Percentiles rank a stretch among this genome's conserved stretches.
These are phyloP conservation scores for Colletotrichum sp. DNA, from an alignment of 2,329 filamentous ascomycete species.

Conservation along the genomic window DNA sequence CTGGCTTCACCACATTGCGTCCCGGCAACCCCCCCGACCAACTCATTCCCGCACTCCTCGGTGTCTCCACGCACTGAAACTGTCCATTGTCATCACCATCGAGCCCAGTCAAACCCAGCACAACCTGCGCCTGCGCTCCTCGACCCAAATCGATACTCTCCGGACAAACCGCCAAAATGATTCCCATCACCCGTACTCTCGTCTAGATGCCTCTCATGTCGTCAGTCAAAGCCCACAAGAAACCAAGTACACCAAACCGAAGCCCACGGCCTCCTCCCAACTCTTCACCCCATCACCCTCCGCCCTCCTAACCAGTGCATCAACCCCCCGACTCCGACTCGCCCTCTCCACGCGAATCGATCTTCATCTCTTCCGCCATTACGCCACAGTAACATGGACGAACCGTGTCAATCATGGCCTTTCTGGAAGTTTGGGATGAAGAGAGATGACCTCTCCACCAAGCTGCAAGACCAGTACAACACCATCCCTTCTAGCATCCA, in stretches of 20 bases:
- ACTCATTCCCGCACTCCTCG: conserved; percentile 19
- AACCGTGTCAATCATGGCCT: conserved; percentile 58
- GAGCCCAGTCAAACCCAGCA: background rate
- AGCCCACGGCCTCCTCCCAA: conserved; percentile 9
- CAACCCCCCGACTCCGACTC: background rate
- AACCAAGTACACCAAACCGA: background rate
- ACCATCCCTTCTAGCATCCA: conserved; percentile 61
- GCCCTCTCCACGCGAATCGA: background rate
- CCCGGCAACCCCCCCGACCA: conserved; percentile 17
- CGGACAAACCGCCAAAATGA: background rate
- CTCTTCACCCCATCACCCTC: background rate
- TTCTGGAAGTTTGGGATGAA: conserved; percentile 69
- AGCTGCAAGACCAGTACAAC: conserved; percentile 65
- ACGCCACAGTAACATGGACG: conserved; percentile 51
- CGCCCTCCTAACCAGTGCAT: background rate
- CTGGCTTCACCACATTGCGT: conserved; percentile 18
- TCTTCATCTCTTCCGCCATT: background rate
- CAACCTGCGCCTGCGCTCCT: background rate
- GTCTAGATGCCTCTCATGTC: conserved; percentile 17
- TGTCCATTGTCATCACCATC: conserved; percentile 18
- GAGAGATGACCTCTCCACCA: conserved; percentile 61
- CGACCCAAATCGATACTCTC: background rate
- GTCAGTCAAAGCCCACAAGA: background rate
- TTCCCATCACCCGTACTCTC: background rate
- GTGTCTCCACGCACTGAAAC: conserved; percentile 21